Evolutionary conservation across 2,329 filamentous ascomycete species (phyloP).

Genomic region (Coleophoma cylindrospora): DNA sequence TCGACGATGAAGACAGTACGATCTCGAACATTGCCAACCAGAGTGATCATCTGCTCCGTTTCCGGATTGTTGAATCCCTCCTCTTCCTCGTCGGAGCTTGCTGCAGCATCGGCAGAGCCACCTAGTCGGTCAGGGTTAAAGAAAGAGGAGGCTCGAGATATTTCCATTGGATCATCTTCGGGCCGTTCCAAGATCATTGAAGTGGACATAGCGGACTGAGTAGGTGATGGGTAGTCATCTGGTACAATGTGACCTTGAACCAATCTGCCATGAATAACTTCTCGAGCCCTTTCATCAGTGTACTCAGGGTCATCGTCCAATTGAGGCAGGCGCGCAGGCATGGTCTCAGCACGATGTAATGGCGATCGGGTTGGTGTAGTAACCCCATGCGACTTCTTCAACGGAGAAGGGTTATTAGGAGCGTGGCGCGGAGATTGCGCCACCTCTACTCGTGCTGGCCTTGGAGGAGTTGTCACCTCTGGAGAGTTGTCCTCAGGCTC

Average conservation of each 20-base stretch:
- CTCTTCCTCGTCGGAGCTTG: conserved; percentile 86
- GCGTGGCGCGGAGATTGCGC: conserved; percentile 16
- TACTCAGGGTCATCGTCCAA: conserved; percentile 24
- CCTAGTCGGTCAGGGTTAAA: conserved; percentile 71
- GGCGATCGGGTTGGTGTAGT: conserved; percentile 14
- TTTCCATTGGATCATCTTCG: conserved; percentile 77
- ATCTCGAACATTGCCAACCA: conserved; percentile 91
- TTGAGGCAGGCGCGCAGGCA: conserved; percentile 13
- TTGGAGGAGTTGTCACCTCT: conserved; percentile 12
- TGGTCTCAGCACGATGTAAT: conserved; percentile 13
- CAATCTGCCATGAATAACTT: conserved; percentile 87
- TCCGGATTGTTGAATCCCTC: conserved; percentile 76
- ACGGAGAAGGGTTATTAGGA: conserved; percentile 14
- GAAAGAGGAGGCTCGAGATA: conserved; percentile 74
- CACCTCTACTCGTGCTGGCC: conserved; percentile 19
- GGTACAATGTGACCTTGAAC: conserved; percentile 94
- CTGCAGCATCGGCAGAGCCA: conserved; percentile 78
- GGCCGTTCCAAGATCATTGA: conserved; percentile 43
- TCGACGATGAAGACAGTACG: conserved; percentile 92
- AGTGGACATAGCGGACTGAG: conserved; percentile 62
- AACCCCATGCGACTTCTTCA: conserved; percentile 14
- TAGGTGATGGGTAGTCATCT: conserved; percentile 82
- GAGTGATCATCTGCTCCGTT: conserved; percentile 89
- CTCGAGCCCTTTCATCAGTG: conserved; percentile 70
- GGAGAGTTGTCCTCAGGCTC: conserved; percentile 6